phyloP scores from a whole-genome alignment of 2,329 filamentous ascomycete species.

The Penicillium frequentans region DNA sequence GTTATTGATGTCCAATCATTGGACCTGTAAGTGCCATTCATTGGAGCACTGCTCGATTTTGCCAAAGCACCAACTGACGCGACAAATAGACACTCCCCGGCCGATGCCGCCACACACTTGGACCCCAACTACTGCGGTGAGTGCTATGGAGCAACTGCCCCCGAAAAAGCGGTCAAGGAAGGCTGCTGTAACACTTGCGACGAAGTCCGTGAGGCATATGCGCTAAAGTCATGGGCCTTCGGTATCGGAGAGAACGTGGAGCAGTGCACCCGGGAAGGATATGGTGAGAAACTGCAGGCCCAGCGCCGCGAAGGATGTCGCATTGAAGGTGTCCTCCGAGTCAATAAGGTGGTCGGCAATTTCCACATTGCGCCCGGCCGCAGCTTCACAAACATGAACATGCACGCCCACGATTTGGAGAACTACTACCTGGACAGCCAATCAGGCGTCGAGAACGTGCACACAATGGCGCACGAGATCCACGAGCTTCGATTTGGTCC shows the following conservation, averaged over 20 bases:
- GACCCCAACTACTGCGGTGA: conserved; percentile 89
- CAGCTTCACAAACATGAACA: conserved; percentile 92
- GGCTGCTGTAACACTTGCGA: conserved; percentile 97
- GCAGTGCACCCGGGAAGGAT: conserved; percentile 94
- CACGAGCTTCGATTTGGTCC: conserved; percentile 92
- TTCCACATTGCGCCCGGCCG: conserved; percentile 97
- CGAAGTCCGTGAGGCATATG: conserved; percentile 94
- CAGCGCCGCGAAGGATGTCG: conserved; percentile 92
- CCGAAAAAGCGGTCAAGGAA: conserved; percentile 69
- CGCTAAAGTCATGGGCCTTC: conserved; percentile 86
- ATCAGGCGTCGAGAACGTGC: conserved; percentile 61
- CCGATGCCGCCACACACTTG: conserved; percentile 72
- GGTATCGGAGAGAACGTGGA: conserved; percentile 88
- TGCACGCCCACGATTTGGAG: conserved; percentile 96
- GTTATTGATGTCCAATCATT: conserved; percentile 71
- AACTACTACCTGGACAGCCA: conserved; percentile 75
- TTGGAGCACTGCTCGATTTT: not conserved
- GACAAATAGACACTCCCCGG: conserved; percentile 60
- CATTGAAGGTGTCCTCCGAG: conserved; percentile 84
- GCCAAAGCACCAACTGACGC: not conserved
- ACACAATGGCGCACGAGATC: conserved; percentile 87
- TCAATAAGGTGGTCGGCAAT: conserved; percentile 98
- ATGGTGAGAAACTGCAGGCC: conserved; percentile 80
- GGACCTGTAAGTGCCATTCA: conserved; percentile 57
- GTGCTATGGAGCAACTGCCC: conserved; percentile 83